Evolutionary conservation across 2,329 filamentous ascomycete genomes (phyloP).

Genomic region (Colletotrichum sp.): DNA sequence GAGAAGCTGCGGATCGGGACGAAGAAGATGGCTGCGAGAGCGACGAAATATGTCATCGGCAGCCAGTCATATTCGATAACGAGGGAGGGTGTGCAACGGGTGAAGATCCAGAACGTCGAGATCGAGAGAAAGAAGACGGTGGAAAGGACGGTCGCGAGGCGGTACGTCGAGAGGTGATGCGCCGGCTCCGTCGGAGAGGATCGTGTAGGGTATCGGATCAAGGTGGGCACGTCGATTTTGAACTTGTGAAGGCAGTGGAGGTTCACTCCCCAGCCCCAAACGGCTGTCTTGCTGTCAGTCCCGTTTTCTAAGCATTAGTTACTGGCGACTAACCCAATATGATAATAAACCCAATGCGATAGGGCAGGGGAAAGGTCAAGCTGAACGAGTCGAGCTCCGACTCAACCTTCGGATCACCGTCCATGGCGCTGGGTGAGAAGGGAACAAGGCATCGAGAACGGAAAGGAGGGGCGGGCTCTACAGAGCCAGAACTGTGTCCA

Average conservation of each 20-base stretch:
- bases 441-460: conserved; percentile 14
- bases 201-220: conserved; percentile 86
- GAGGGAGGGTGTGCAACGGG: conserved; percentile 69
- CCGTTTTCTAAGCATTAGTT: not conserved
- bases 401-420: conserved; percentile 76
- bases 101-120: conserved; percentile 82
- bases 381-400: conserved; percentile 82
- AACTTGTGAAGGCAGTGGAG: conserved; percentile 81
- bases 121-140: conserved; percentile 74
- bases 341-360: conserved; percentile 84
- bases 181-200: conserved; percentile 71
- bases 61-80: conserved; percentile 84
- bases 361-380: conserved; percentile 85
- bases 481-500: not conserved
- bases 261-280: conserved; percentile 95
- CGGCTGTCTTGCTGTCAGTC: conserved; percentile 56
- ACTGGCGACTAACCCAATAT: conserved; percentile 70
- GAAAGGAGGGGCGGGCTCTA: conserved; percentile 7
- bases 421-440: conserved; percentile 53
- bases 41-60: conserved; percentile 80
- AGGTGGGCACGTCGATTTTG: conserved; percentile 84
- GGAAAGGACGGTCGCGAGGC: conserved; percentile 79
- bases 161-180: conserved; percentile 85
- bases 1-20: conserved; percentile 73
- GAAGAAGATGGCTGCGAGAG: conserved; percentile 74